Evolutionary conservation across 75 land plant genomes (phyloP), one percentile per base, ranked within the genome.

Genomic region (Azolla pinnata): DNA sequence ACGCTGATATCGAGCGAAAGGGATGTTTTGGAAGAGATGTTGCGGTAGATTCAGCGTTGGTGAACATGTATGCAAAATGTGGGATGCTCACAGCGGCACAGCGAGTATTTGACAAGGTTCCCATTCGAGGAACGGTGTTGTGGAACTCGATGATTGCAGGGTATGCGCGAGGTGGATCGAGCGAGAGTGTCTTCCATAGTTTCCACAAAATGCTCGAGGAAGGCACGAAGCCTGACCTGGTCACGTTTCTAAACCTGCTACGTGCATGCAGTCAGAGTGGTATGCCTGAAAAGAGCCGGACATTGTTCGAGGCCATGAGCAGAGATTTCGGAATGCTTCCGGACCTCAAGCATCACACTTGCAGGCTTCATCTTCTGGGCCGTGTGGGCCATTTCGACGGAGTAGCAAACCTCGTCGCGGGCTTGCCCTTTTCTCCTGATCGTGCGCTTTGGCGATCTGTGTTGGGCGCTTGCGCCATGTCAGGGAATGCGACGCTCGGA

Each of bases 141-240:
- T 81, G 84, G 80, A 81, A 81, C 71, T 64, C 79, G 8, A 60
- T 81, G 67, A 68, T 81, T 35, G 67, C 72, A 23, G 74, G 77
- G 49, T 71, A 62, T 71, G 62, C 68, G 9, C 77, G 70, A 38
- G 74, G 77, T 56, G 68, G 71, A 9, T 29, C 31, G 31, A 46
- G 45, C 47, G 59, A 53, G 62, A 66, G 75, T 24, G 83, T 78
- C 19, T 61, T 84, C 46, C 38, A 52, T 8, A 60, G 70, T 30
- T 84, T 71, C 57, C 14, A 4, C 31, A 64, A 59, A 38, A 80
- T 84, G 87, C 67, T 64, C 12, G 26, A 29, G 4, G 29, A 62
- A 34, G 55, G 60, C 45, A 53, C 57, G 7, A 24, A 38, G 16
- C 74, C 74, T 27, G 81, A 84, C 31, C 68, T 71, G 47, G 72